These are phyloP conservation scores for Mrakia blollopis DNA, from an alignment of 768 basidiomycete species.

Conservation along the genomic window DNA sequence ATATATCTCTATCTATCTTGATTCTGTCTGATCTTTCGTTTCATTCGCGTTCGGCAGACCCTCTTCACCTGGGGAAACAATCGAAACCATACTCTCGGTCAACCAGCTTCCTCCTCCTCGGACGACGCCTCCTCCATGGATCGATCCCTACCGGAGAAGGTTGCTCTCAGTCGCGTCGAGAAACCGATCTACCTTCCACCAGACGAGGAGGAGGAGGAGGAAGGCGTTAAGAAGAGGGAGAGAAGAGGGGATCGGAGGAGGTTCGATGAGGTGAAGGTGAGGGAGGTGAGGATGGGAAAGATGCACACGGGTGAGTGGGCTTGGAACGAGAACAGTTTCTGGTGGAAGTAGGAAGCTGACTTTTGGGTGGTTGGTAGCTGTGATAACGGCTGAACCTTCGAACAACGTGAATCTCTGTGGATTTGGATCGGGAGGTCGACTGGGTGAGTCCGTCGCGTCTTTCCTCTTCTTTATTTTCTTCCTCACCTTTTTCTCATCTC, in stretches of 20 bases:
- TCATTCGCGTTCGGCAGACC: constrained; percentile 1
- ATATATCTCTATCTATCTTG: background rate
- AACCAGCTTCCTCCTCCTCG: too few species aligned
- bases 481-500: background rate
- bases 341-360: background rate
- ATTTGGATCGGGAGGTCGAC: constrained; percentile 82
- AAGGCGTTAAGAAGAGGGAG: constrained; percentile 29
- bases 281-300: constrained; percentile 72
- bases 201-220: background rate
- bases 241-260: constrained; percentile 44
- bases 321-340: too few species aligned
- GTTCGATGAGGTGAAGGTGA: constrained; percentile 59
- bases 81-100: constrained; percentile 80
- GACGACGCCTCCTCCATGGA: constrained; percentile 63
- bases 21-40: background rate
- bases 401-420: constrained; percentile 81
- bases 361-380: constrained; percentile 39
- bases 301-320: constrained; percentile 67
- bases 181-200: background rate
- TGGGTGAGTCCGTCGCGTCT: constrained; percentile 36
- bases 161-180: constrained; percentile 49
- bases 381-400: constrained; percentile 66
- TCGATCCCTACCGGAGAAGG: constrained; percentile 69
- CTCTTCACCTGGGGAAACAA: constrained; percentile 86
- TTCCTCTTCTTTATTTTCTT: background rate